Percentiles rank a stretch among this genome's conserved stretches.
Conservation (phyloP, 2,329 filamentous ascomycete species). For the Lachnellula subtilissima region DNA sequence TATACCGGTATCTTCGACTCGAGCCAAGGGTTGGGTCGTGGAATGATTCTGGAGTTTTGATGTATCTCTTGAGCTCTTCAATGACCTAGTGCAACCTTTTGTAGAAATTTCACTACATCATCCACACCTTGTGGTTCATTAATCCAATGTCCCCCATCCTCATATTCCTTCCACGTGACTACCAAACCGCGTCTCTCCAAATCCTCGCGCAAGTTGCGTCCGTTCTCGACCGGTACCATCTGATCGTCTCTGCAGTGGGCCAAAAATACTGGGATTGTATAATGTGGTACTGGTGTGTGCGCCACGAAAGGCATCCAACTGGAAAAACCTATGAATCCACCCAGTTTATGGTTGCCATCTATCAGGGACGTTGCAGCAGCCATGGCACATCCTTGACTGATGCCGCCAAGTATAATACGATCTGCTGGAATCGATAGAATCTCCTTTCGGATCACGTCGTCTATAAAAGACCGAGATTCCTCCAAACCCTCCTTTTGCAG, state of each 20-base stretch:
- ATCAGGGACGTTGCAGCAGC: not conserved
- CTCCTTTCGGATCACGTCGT: not conserved
- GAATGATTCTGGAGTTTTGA: no score
- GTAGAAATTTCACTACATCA: slow-evolving; percentile 9
- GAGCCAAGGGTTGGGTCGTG: no score
- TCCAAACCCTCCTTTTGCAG: slow-evolving; percentile 8
- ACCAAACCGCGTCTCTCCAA: slow-evolving; percentile 8
- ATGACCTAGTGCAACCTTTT: not conserved
- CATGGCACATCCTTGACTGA: slow-evolving; percentile 36
- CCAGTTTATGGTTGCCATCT: not conserved
- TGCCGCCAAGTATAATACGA: slow-evolving; percentile 39
- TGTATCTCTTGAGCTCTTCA: no score
- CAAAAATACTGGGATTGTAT: slow-evolving; percentile 3
- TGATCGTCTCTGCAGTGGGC: slow-evolving; percentile 12
- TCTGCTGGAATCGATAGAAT: slow-evolving; percentile 29
- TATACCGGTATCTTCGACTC: no score
- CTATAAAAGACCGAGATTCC: slow-evolving; percentile 8
- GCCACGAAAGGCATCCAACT: slow-evolving; percentile 14
- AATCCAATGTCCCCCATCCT: slow-evolving; percentile 11
- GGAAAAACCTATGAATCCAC: slow-evolving; percentile 11
- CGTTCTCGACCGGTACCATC: slow-evolving; percentile 3
- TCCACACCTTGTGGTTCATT: slow-evolving; percentile 7
- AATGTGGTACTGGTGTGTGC: not conserved
- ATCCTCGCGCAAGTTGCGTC: not conserved
- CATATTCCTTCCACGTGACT: slow-evolving; percentile 13